These are phyloP conservation scores for Gloeophyllum trabeum DNA, from an alignment of 768 basidiomycete species.

Conservation along the genomic window DNA sequence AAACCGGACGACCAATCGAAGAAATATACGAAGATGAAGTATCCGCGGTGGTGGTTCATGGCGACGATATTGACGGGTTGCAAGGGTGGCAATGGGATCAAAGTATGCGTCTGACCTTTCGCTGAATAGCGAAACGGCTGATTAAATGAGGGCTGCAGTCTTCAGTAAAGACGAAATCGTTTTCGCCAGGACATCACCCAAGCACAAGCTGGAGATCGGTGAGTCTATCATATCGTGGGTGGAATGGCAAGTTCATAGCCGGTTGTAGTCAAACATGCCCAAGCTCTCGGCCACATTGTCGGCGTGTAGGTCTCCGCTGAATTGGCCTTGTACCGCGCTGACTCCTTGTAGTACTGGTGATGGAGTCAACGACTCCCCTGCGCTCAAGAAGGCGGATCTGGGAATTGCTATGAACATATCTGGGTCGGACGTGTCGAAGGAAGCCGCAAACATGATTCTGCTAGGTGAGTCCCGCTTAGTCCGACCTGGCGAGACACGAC, in stretches of 20 bases:
- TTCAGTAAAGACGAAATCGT: conserved; percentile 62
- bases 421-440: conserved; percentile 64
- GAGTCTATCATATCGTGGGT: no score
- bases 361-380: conserved; percentile 65
- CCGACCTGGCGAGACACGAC: not conserved
- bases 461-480: conserved; percentile 28
- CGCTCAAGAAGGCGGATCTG: conserved; percentile 60
- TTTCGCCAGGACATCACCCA: conserved; percentile 60
- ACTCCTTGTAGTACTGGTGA: conserved; percentile 43
- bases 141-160: conserved; percentile 24
- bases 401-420: conserved; percentile 72
- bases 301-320: conserved; percentile 39
- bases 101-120: conserved; percentile 37
- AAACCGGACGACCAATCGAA: conserved; percentile 40
- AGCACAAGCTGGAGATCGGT: conserved; percentile 69
- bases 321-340: not conserved
- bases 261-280: conserved; percentile 60
- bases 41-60: conserved; percentile 54
- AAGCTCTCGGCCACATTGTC: conserved; percentile 60
- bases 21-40: conserved; percentile 63
- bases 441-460: conserved; percentile 67
- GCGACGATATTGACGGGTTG: conserved; percentile 53
- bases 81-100: conserved; percentile 72
- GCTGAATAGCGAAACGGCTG: not conserved
- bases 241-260: no score